Evolutionary conservation across 768 basidiomycete species (phyloP).

Genomic region (Termitomyces sp.): DNA sequence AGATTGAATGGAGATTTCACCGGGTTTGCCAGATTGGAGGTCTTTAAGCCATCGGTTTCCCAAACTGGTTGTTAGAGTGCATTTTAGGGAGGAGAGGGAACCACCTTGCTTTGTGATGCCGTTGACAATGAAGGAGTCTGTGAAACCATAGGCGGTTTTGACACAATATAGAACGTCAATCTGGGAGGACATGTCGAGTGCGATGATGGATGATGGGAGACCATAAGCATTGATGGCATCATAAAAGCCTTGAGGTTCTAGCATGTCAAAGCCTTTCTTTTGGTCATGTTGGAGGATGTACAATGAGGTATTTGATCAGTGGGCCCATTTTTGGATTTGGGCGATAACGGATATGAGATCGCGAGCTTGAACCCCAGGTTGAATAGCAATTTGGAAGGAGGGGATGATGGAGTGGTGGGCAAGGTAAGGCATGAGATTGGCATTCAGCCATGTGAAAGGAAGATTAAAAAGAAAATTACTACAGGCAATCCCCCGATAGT

Average conservation of each 20-base stretch:
- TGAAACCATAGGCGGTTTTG: neutral
- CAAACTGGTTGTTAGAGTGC: neutral
- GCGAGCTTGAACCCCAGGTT: slow-evolving; percentile 26
- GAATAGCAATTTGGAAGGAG: slow-evolving; percentile 25
- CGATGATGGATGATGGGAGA: slow-evolving; percentile 9
- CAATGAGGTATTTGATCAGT: slow-evolving; percentile 14
- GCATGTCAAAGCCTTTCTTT: slow-evolving; percentile 31
- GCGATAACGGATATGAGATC: slow-evolving; percentile 25
- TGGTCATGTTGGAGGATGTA: slow-evolving; percentile 8
- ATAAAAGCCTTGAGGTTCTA: slow-evolving; percentile 29
- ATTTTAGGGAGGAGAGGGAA: neutral
- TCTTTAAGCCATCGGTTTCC: no score
- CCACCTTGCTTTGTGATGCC: neutral
- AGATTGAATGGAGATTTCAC: no score
- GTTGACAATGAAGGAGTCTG: neutral
- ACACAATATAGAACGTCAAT: no score
- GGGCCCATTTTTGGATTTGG: slow-evolving; percentile 21
- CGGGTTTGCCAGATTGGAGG: no score
- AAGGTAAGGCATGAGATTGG: slow-evolving; percentile 21
- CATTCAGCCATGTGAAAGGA: slow-evolving; percentile 29
- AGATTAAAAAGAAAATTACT: slow-evolving; percentile 25
- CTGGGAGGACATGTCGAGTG: no score
- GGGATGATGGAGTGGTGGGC: slow-evolving; percentile 22
- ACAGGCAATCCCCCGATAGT: slow-evolving; percentile 24
- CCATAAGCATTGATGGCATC: slow-evolving; percentile 29